Evolutionary conservation across 768 basidiomycete genomes (phyloP), one percentile per base, ranked within the genome.

Genomic region (Russula brevipes): DNA sequence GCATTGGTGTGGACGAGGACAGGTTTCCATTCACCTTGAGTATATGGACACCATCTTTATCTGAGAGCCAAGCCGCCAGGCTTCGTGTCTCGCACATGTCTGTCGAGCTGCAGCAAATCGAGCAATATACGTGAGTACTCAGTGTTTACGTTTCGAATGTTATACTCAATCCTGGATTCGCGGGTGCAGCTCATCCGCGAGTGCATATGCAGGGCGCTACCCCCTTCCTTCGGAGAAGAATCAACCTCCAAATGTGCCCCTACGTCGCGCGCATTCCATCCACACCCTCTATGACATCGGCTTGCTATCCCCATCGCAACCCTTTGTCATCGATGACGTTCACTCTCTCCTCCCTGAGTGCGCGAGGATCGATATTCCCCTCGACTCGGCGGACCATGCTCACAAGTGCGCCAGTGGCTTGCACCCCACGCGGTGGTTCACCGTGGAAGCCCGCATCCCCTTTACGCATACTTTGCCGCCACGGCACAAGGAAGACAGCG

Each of bases 221-320:
- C 86, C 87, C 5, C 64, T 91, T 9, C 88, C 88, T 19, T 75
- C 82, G 3, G 41, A 9, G 64, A 71, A 49, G 71, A 76, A 11
- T 69, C 91, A 94, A 66, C 90, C 90, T 30, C 91, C 90, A 6
- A 74, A 78, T 50, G 64, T 77, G 39, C 82, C 85, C 1, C 77
- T 94, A 30, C 80, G 77, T 14, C 72, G 78, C 44, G 76, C 83
- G 1, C 85, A 89, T 64, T 76, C 82, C 5, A 65, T 81, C 14
- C 72, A 72, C n/a, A 63, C 73, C 1, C 71, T 89, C 35, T 80
- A 80, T 61, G 75, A 79, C 24, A 65, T 85, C 50, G 85, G 83
- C 54, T 76, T 82, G 36, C 79, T 66, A 56, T 59, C 51, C 56
- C 65, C 68, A 8, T 65, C 73, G 7, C 35, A 38, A 9, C 57